A percentile compares a stretch with the other conserved stretches of the same genome.
These are phyloP conservation scores for Gossypium mustelinum DNA, from an alignment of 345 rosid species.

Conservation along the genomic window DNA sequence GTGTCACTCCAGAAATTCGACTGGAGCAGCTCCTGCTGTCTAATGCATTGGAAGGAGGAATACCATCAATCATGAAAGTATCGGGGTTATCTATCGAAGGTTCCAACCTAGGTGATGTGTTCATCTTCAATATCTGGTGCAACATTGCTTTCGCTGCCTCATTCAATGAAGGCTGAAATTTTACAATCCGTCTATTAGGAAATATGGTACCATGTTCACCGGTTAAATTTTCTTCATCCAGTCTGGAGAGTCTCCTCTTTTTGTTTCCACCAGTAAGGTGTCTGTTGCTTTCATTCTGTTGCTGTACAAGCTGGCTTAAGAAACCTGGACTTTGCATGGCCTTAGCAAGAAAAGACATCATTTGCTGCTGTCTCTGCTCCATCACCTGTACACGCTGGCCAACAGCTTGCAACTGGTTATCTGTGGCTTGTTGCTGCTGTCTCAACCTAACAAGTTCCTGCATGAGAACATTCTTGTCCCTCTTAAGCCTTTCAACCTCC, in stretches of 20 bases:
- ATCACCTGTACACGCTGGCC: slow-evolving; percentile 79
- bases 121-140: slow-evolving; percentile 50
- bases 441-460: slow-evolving; percentile 88
- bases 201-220: slow-evolving; percentile 24
- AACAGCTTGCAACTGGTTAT: slow-evolving; percentile 61
- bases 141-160: slow-evolving; percentile 73
- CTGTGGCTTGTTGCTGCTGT: slow-evolving; percentile 81
- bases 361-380: slow-evolving; percentile 95
- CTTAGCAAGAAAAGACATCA: slow-evolving; percentile 86
- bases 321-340: slow-evolving; percentile 81
- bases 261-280: slow-evolving; percentile 61
- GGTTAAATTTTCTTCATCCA: slow-evolving; percentile 44
- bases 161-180: slow-evolving; percentile 59
- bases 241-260: slow-evolving; percentile 67
- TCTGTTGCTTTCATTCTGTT: slow-evolving; percentile 56
- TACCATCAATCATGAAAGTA: slow-evolving; percentile 40
- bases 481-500: slow-evolving; percentile 80
- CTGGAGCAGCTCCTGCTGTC: slow-evolving; percentile 35
- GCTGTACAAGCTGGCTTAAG: slow-evolving; percentile 74
- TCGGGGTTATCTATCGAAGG: slow-evolving; percentile 37
- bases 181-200: slow-evolving; percentile 63
- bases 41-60: slow-evolving; percentile 31
- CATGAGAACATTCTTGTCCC: slow-evolving; percentile 89
- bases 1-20: slow-evolving; percentile 38
- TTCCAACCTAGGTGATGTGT: slow-evolving; percentile 45